Conservation (phyloP, 345 rosid genomes). For the Eucalyptus viminalis region DNA sequence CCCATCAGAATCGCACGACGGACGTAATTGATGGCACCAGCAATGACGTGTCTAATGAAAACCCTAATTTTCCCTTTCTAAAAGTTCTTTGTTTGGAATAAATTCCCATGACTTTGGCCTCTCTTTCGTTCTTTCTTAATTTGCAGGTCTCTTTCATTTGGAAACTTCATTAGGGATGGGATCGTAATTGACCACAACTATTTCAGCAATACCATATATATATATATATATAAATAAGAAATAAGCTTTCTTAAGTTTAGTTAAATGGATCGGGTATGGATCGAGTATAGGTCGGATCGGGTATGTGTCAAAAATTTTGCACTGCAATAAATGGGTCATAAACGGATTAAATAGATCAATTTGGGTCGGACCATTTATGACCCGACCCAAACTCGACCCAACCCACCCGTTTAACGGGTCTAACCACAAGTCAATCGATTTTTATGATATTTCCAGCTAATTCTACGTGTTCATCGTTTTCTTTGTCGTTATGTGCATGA, state of each 20-base stretch:
- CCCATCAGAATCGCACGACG: background rate
- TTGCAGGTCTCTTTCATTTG: background rate
- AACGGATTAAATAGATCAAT: too few relatives aligned
- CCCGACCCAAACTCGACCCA: too few relatives aligned
- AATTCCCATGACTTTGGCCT: background rate
- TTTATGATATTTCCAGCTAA: background rate
- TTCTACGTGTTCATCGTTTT: background rate
- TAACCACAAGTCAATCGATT: background rate
- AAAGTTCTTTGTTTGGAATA: background rate
- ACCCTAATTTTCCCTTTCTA: background rate
- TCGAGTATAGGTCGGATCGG: too few relatives aligned
- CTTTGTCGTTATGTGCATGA: background rate
- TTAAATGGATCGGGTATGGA: too few relatives aligned
- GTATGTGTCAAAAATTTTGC: too few relatives aligned
- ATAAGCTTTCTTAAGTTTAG: too few relatives aligned
- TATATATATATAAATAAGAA: too few relatives aligned
- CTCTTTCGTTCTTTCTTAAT: background rate
- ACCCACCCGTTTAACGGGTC: too few relatives aligned
- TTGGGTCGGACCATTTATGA: too few relatives aligned
- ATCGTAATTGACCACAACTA: background rate
- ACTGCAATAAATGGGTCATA: too few relatives aligned
- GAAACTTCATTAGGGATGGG: background rate
- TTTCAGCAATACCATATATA: too few relatives aligned
- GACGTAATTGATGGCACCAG: background rate
- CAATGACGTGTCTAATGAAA: background rate